Conservation (phyloP, 495 filamentous ascomycete genomes). For the Aspergillus biplanus region DNA sequence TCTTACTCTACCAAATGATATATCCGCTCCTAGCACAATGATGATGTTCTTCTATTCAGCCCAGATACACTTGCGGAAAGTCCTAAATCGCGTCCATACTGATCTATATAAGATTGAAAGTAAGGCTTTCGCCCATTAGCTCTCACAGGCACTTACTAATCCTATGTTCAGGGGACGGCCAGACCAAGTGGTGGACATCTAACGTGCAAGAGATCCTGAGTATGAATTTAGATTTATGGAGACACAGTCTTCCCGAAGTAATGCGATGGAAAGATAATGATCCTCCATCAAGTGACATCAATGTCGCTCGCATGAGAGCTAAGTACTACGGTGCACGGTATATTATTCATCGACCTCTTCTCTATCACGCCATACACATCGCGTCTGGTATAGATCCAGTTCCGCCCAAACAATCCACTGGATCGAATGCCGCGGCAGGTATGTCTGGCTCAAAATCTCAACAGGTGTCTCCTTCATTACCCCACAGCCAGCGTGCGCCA, state of each 20-base stretch:
- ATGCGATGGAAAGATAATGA: slow-evolving; percentile 72
- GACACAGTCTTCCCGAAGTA: slow-evolving; percentile 43
- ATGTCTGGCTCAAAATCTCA: slow-evolving; percentile 36
- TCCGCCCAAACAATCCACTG: too few species aligned
- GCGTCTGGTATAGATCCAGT: too few species aligned
- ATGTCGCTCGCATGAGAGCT: slow-evolving; percentile 81
- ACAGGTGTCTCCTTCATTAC: slow-evolving; percentile 36
- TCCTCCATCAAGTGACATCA: slow-evolving; percentile 72
- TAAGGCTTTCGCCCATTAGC: slow-evolving; percentile 24
- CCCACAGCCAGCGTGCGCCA: slow-evolving; percentile 28
- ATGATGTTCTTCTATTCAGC: slow-evolving; percentile 82
- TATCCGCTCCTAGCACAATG: slow-evolving; percentile 36
- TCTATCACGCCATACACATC: slow-evolving; percentile 65
- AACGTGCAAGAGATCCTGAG: slow-evolving; percentile 43
- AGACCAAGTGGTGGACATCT: slow-evolving; percentile 32
- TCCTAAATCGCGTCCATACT: slow-evolving; percentile 81
- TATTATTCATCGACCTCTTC: slow-evolving; percentile 83
- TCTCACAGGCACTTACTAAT: neutral
- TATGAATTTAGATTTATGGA: slow-evolving; percentile 56
- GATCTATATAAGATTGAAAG: slow-evolving; percentile 72
- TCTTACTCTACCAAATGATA: slow-evolving; percentile 37
- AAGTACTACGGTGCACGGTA: slow-evolving; percentile 94
- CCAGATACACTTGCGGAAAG: slow-evolving; percentile 83
- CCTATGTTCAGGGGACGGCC: slow-evolving; percentile 29
- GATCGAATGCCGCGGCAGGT: neutral